Evolutionary conservation across 257 asterid species (phyloP).

Genomic region (Solanum okadae): DNA sequence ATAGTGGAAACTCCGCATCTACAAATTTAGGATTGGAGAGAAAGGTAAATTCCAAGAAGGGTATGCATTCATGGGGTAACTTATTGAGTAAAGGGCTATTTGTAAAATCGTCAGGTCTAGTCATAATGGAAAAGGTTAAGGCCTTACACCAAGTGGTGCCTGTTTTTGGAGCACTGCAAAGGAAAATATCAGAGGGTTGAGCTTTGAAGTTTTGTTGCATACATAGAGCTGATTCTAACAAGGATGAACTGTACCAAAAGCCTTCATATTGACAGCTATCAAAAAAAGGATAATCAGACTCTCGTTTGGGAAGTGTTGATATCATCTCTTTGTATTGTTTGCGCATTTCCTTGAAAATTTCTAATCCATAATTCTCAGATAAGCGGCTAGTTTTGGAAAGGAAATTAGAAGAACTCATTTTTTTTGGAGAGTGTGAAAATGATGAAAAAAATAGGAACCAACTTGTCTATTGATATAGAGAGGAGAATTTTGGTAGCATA

Average conservation of each 20-base stretch:
- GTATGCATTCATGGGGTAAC: background rate
- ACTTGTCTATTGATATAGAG: background rate
- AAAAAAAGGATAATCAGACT: accelerated
- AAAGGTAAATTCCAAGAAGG: background rate
- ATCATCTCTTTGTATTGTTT: background rate
- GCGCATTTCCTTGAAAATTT: background rate
- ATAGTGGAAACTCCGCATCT: background rate
- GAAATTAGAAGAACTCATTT: background rate
- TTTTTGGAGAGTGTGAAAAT: background rate
- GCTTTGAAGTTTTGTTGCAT: background rate
- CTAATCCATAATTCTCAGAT: background rate
- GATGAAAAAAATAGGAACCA: background rate
- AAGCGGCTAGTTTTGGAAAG: background rate
- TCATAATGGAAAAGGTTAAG: background rate
- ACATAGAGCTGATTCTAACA: background rate
- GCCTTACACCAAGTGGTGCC: background rate
- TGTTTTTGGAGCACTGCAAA: background rate
- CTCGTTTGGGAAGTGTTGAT: background rate
- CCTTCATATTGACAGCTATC: background rate
- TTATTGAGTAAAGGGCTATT: background rate
- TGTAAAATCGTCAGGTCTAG: background rate
- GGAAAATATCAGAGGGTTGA: background rate
- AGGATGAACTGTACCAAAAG: background rate
- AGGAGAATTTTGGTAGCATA: background rate
- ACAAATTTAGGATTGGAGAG: background rate